Conservation (phyloP, 202 grass and related monocot genomes). For the Panicum hallii region DNA sequence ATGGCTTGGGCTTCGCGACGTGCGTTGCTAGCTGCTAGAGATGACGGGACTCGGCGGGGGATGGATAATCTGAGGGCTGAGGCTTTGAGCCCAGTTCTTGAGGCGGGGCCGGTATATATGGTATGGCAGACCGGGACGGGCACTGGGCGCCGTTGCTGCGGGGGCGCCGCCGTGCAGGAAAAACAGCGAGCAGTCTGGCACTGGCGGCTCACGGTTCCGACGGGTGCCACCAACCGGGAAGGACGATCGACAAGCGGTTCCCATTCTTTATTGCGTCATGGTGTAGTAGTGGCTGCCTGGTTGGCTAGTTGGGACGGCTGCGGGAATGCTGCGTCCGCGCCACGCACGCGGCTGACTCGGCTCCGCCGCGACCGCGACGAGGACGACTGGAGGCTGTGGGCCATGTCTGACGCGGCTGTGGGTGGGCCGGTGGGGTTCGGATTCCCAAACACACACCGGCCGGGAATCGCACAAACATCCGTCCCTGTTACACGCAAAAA, state of each 20-base stretch:
- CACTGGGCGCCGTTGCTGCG: not conserved
- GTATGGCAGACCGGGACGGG: not conserved
- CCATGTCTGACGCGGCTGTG: not conserved
- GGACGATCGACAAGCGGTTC: not conserved
- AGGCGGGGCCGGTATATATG: not conserved
- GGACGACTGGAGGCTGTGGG: not conserved
- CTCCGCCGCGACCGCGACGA: not conserved
- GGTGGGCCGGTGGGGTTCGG: not conserved
- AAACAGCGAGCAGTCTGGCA: not conserved
- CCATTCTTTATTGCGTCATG: not conserved
- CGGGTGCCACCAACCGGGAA: not conserved
- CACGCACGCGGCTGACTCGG: not conserved
- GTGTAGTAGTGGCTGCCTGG: not conserved
- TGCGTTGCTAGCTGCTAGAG: not conserved
- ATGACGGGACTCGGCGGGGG: not conserved
- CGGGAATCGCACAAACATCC: not conserved
- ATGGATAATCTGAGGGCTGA: too few species aligned
- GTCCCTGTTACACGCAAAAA: not conserved
- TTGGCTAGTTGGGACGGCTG: not conserved
- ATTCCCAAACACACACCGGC: not conserved
- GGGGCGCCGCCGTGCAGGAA: not conserved
- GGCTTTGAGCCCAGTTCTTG: not conserved
- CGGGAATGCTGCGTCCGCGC: too few species aligned
- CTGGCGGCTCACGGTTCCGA: not conserved
- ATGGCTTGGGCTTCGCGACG: not conserved